Conservation (phyloP, 192 early-diverging fungal genomes). For the Coemansia sp. region DNA sequence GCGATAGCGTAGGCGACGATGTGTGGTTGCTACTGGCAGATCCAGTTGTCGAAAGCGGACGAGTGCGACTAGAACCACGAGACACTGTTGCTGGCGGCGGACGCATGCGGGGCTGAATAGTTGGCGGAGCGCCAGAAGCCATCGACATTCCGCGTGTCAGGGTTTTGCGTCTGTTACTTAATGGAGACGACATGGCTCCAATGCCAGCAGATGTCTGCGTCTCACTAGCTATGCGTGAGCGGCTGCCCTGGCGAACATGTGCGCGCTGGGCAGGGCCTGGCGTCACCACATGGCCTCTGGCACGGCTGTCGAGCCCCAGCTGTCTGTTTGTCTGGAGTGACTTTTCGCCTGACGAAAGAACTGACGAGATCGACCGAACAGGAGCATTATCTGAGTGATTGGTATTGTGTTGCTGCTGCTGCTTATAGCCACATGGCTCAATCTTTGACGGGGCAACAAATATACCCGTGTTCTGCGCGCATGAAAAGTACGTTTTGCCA, state of each 20-base stretch:
- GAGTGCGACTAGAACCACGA: slow-evolving; percentile 24
- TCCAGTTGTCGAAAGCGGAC: slow-evolving; percentile 39
- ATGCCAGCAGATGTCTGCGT: slow-evolving; percentile 1
- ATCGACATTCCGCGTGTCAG: slow-evolving; percentile 15
- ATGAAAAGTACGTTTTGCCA: slow-evolving; percentile 70
- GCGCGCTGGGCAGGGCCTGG: not conserved
- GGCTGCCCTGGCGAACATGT: slow-evolving; percentile 5
- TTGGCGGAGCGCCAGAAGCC: not conserved
- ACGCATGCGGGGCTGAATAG: slow-evolving; percentile 2
- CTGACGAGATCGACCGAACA: slow-evolving; percentile 11
- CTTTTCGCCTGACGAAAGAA: slow-evolving; percentile 10
- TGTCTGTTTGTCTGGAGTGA: slow-evolving; percentile 1
- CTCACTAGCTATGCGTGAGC: slow-evolving; percentile 29
- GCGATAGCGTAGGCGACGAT: slow-evolving; percentile 34
- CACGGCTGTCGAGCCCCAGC: not conserved
- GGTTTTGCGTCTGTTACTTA: slow-evolving; percentile 31
- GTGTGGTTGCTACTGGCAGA: slow-evolving; percentile 40
- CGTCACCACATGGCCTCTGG: not conserved
- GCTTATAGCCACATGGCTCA: slow-evolving; percentile 4
- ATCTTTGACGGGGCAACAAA: slow-evolving; percentile 70
- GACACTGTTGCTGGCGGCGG: slow-evolving; percentile 37
- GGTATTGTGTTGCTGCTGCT: not conserved
- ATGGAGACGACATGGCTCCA: slow-evolving; percentile 18
- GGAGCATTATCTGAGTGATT: not conserved
- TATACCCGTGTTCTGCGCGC: slow-evolving; percentile 67